These are phyloP conservation scores for Alectoria sarmentosa DNA, from an alignment of 495 filamentous ascomycete genomes.

Conservation along the genomic window DNA sequence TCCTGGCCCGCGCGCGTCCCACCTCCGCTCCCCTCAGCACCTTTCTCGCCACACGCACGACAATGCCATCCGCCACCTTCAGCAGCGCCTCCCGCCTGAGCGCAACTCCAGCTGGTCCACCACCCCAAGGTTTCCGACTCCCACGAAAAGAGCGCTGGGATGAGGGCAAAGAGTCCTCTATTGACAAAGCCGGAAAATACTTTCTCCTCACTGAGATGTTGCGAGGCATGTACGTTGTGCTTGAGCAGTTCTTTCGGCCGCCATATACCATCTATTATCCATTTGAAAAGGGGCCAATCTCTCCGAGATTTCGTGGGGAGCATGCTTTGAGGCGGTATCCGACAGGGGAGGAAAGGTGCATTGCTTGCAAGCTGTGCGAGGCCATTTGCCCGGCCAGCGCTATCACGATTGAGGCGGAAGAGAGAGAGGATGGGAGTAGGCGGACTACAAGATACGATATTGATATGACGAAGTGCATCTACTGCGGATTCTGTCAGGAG, in stretches of 20 bases:
- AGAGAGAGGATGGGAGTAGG: slow-evolving; percentile 89
- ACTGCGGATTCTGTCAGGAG: slow-evolving; percentile 99
- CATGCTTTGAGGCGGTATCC: slow-evolving; percentile 94
- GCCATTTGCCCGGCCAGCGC: slow-evolving; percentile 95
- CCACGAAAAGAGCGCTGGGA: slow-evolving; percentile 62
- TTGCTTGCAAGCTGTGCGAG: slow-evolving; percentile 98
- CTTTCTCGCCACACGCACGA: slow-evolving; percentile 27
- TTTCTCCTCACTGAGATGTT: slow-evolving; percentile 93
- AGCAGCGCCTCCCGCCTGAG: slow-evolving; percentile 51
- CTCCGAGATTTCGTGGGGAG: slow-evolving; percentile 93
- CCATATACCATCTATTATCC: slow-evolving; percentile 98
- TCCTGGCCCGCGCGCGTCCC: slow-evolving; percentile 46
- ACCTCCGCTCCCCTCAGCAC: slow-evolving; percentile 26
- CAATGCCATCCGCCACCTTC: slow-evolving; percentile 48
- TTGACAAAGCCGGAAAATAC: slow-evolving; percentile 83
- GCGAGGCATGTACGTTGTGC: slow-evolving; percentile 92
- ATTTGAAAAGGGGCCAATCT: slow-evolving; percentile 98
- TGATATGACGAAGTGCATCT: slow-evolving; percentile 99
- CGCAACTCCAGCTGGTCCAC: slow-evolving; percentile 71
- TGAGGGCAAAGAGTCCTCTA: slow-evolving; percentile 56
- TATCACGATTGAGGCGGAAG: slow-evolving; percentile 98
- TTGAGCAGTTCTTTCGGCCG: slow-evolving; percentile 97
- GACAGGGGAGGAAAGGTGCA: slow-evolving; percentile 96
- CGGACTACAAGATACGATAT: slow-evolving; percentile 97
- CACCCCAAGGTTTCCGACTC: slow-evolving; percentile 69